Percentiles rank a stretch among this genome's conserved stretches.
Evolutionary conservation across 2,329 filamentous ascomycete species (phyloP).

Genomic region (Talaromyces verruculosus): DNA sequence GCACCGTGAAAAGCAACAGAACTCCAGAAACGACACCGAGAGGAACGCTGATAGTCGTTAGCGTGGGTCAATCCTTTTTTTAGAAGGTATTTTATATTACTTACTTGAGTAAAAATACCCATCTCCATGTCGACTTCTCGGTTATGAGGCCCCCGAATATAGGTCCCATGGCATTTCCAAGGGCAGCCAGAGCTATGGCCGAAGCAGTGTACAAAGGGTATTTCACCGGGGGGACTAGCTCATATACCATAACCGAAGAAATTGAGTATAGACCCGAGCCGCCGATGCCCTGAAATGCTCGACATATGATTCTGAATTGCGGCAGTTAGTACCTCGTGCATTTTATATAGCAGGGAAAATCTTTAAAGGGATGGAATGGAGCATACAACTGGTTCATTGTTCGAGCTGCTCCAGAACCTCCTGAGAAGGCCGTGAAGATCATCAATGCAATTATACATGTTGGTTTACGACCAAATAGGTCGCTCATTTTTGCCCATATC

Average conservation of each 20-base stretch:
- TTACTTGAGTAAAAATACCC: constrained; percentile 28
- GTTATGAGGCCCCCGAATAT: constrained; percentile 27
- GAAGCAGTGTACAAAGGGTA: constrained; percentile 15
- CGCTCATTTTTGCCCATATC: constrained; percentile 16
- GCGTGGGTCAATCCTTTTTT: neutral
- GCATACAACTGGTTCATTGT: constrained; percentile 20
- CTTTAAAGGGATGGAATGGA: neutral
- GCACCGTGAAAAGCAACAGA: neutral
- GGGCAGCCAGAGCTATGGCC: neutral
- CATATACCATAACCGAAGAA: constrained; percentile 18
- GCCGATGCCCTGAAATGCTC: constrained; percentile 14
- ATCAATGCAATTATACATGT: neutral
- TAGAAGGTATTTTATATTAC: neutral
- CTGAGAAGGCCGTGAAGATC: constrained; percentile 14
- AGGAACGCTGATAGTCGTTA: constrained; percentile 4
- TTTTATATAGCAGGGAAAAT: neutral
- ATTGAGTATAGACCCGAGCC: constrained; percentile 21
- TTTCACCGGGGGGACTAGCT: constrained; percentile 21
- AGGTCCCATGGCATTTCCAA: constrained; percentile 22
- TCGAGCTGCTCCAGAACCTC: constrained; percentile 15
- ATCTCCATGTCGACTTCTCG: constrained; percentile 26
- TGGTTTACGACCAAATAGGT: constrained; percentile 15
- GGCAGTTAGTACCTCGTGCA: neutral
- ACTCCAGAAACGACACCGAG: constrained; percentile 1
- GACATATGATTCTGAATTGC: constrained; percentile 14